Conservation (phyloP, 1,284 basidiomycete genomes). For the Tranzscheliella williamsii region DNA sequence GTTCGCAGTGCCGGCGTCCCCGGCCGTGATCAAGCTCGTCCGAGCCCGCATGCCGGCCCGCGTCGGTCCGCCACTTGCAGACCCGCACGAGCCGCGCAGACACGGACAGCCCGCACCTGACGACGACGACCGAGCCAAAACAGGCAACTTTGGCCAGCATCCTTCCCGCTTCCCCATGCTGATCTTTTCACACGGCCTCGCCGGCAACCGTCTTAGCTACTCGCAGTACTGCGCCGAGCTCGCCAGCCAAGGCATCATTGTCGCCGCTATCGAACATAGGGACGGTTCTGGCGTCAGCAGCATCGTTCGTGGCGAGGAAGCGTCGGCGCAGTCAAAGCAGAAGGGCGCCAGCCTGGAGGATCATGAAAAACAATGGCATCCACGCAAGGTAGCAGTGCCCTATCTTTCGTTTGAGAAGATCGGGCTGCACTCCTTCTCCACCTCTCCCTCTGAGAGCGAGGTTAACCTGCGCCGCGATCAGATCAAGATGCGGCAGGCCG, state of each 20-base stretch:
- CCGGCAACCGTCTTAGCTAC: constrained; percentile 51
- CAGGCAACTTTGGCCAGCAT: constrained; percentile 29
- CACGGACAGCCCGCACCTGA: constrained; percentile 1
- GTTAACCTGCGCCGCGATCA: constrained; percentile 63
- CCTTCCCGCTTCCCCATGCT: constrained; percentile 45
- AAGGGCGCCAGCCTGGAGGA: constrained; percentile 32
- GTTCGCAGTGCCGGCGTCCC: constrained; percentile 34
- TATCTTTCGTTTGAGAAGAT: constrained; percentile 60
- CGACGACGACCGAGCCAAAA: constrained; percentile 5
- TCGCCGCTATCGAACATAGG: constrained; percentile 65
- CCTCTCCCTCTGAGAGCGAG: constrained; percentile 58
- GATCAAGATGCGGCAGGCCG: constrained; percentile 63
- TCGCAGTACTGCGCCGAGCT: constrained; percentile 54
- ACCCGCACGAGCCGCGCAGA: constrained; percentile 22
- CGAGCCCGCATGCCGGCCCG: constrained; percentile 21
- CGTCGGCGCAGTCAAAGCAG: constrained; percentile 5
- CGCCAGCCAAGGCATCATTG: constrained; percentile 53
- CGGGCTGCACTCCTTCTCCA: constrained; percentile 55
- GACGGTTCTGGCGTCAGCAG: constrained; percentile 64
- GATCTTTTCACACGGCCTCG: constrained; percentile 51
- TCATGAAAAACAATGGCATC: neutral
- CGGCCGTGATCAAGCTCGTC: constrained; percentile 33
- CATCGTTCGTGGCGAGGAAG: constrained; percentile 49
- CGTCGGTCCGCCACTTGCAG: constrained; percentile 38
- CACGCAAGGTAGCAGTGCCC: constrained; percentile 21